Percentiles rank a stretch among this genome's conserved stretches.
These are phyloP conservation scores for Fusarium tuaranense DNA, from an alignment of 2,329 filamentous ascomycete species.

Conservation along the genomic window DNA sequence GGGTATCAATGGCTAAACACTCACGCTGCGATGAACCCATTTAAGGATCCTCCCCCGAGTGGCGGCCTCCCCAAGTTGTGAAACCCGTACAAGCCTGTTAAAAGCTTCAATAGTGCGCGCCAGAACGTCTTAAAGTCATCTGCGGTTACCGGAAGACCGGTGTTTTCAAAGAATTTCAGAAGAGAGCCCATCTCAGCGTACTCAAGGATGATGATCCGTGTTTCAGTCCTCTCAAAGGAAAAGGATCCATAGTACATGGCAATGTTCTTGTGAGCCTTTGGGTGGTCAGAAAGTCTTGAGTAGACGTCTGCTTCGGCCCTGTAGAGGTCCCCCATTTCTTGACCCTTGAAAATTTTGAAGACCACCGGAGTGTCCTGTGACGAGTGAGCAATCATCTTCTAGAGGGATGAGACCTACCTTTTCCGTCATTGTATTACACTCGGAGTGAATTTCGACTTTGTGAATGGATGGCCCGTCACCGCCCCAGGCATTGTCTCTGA, in stretches of 20 bases:
- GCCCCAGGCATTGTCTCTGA: not conserved
- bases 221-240: not conserved
- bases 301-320: constrained; percentile 4
- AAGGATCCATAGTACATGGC: constrained; percentile 3
- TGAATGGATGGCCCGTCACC: not conserved
- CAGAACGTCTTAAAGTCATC: not conserved
- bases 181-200: constrained; percentile 13
- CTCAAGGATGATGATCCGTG: constrained; percentile 3
- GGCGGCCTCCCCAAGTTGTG: too few species aligned
- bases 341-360: constrained; percentile 18
- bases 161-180: not conserved
- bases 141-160: not conserved
- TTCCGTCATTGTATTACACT: not conserved
- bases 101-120: not conserved
- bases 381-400: not conserved
- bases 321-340: not conserved
- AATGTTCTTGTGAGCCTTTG: not conserved
- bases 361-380: not conserved
- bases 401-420: too few species aligned
- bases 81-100: too few species aligned
- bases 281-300: not conserved
- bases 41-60: too few species aligned
- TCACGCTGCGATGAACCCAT: not conserved
- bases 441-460: not conserved
- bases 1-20: too few species aligned